phyloP scores from a whole-genome alignment of 148 eudicot species.

The Simmondsia chinensis region DNA sequence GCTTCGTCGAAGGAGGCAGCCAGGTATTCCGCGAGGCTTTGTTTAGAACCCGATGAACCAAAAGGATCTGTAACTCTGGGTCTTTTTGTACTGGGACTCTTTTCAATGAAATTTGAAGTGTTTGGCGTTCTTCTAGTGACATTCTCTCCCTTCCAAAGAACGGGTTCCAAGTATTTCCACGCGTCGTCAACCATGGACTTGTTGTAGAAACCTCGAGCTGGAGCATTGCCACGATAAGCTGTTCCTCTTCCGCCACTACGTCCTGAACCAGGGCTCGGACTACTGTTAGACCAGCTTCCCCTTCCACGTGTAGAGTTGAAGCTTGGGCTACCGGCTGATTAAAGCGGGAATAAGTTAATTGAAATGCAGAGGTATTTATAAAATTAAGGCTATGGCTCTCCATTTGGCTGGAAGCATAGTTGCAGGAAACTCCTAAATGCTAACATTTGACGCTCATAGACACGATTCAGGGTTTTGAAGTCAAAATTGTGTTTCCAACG shows the following conservation, averaged over 20 bases:
- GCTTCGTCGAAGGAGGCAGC: constrained; percentile 47
- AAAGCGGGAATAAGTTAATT: background rate
- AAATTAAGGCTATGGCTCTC: no score
- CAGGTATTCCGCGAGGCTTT: constrained; percentile 59
- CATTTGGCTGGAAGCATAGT: no score
- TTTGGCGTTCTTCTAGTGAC: background rate
- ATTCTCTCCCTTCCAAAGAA: constrained; percentile 28
- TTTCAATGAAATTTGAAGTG: constrained; percentile 13
- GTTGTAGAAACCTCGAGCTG: constrained; percentile 25
- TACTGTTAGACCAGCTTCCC: constrained; percentile 17
- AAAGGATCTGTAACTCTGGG: constrained; percentile 22
- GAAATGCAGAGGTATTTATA: background rate
- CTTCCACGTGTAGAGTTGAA: constrained; percentile 22
- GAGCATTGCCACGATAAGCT: constrained; percentile 15
- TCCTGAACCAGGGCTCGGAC: constrained; percentile 27
- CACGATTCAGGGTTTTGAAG: no score
- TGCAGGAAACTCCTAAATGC: no score
- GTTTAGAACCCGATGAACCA: constrained; percentile 17
- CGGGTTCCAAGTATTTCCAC: constrained; percentile 47
- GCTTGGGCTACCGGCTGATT: constrained; percentile 26
- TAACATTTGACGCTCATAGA: no score
- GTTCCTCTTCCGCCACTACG: constrained; percentile 32
- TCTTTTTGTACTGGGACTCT: constrained; percentile 22
- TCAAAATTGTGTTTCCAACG: no score
- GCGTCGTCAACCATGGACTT: constrained; percentile 71